Evolutionary conservation across 2,329 filamentous ascomycete species (phyloP), one percentile per base, ranked within the genome.

Genomic region (Cladobotryum mycophilum): DNA sequence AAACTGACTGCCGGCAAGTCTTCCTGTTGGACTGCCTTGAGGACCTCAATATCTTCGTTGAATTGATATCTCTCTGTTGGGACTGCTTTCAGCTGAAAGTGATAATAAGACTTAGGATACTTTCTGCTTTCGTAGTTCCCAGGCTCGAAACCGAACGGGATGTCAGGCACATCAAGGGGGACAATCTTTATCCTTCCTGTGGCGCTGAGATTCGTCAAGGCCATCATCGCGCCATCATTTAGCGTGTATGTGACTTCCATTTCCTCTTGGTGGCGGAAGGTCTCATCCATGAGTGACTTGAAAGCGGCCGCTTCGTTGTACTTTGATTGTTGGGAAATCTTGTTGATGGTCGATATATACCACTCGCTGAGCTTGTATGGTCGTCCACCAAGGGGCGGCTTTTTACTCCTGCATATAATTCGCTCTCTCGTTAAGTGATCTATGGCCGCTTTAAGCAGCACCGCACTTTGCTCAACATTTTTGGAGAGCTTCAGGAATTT

Each of bases 91-190:
- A 89, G 70, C 9, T 76, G 73, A 65, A 88, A 89, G 56, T 80
- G 78, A 45, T 88, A 76, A 58, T 81, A 80, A 34, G 75, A 74
- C 57, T 85, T 84, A 35, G 86, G 79, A 55, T 85, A 83, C 52
- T 81, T 80, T 49, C 85, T 76, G 18, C 82, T 85, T 60, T 87
- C 81, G 65, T 90, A 90, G 56, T 86, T 82, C 14, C 80, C 80
- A 7, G 84, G 84, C 48, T 81, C 78, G 60, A 89, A 86, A 1
- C 87, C 86, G 62, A 86, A 84, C 2, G 83, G 82, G 30, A 87
- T 81, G 45, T 76, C 60, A 1, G 81, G 80, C 5, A 86, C 75
- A 38, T 84, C 72, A 2, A 75, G 61, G 0, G 79, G 71, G 3
- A 74, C 67, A 6, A 87, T 61, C 14, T 63, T 70, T 40, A 89